Percentiles rank a stretch among this genome's conserved stretches.
These are phyloP conservation scores for Penicillium expansum DNA, from an alignment of 2,329 filamentous ascomycete species.

Conservation along the genomic window DNA sequence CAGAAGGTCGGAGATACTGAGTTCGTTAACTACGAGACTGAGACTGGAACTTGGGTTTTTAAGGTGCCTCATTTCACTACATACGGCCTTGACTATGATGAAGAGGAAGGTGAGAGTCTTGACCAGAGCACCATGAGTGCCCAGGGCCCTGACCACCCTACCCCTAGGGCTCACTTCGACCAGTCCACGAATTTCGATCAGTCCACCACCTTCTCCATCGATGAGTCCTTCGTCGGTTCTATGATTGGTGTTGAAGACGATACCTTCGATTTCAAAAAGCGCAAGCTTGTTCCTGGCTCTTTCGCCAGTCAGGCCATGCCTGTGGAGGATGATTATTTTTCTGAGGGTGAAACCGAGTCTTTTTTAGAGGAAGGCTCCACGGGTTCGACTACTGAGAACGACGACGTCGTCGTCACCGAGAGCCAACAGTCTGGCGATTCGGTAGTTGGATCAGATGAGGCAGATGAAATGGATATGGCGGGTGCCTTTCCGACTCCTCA, in stretches of 20 bases:
- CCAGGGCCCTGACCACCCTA: constrained; percentile 48
- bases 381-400: constrained; percentile 68
- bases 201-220: constrained; percentile 40
- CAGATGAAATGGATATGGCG: constrained; percentile 78
- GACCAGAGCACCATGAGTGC: constrained; percentile 52
- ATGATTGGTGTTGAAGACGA: constrained; percentile 50
- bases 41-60: constrained; percentile 87
- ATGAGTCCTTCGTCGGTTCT: constrained; percentile 42
- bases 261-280: constrained; percentile 57
- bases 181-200: constrained; percentile 38
- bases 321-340: constrained; percentile 49
- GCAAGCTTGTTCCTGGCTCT: constrained; percentile 67
- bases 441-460: constrained; percentile 60
- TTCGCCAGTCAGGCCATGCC: constrained; percentile 67
- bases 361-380: constrained; percentile 92
- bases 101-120: constrained; percentile 55
- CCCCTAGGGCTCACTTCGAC: constrained; percentile 40
- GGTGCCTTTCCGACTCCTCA: constrained; percentile 71
- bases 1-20: constrained; percentile 75
- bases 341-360: constrained; percentile 57
- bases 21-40: constrained; percentile 74
- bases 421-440: constrained; percentile 61
- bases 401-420: constrained; percentile 50
- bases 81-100: constrained; percentile 82
- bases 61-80: constrained; percentile 95